These are phyloP conservation scores for Bipolaris victoriae DNA, from an alignment of 2,329 filamentous ascomycete genomes.

Conservation along the genomic window DNA sequence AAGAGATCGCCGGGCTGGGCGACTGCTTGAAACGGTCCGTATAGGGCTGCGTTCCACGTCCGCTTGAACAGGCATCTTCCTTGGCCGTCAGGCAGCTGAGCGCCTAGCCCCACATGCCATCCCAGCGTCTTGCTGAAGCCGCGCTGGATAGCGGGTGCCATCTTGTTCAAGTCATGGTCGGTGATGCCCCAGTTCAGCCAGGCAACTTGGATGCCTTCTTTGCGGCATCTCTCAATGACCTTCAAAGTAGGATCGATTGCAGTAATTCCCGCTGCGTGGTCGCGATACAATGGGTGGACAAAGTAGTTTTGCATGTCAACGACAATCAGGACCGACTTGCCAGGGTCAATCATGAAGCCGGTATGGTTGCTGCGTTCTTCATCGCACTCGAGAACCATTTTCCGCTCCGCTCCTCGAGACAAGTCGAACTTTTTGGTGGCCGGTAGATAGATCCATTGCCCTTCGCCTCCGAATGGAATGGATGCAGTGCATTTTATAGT, in stretches of 20 bases:
- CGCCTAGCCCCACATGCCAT: conserved; percentile 52
- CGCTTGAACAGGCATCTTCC: conserved; percentile 52
- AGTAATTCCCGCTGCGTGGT: conserved; percentile 38
- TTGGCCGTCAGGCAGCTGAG: conserved; percentile 45
- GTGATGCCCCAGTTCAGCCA: conserved; percentile 54
- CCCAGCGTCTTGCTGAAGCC: conserved; percentile 52
- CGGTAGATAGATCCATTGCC: conserved; percentile 51
- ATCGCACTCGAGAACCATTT: conserved; percentile 50
- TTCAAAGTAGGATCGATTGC: conserved; percentile 47
- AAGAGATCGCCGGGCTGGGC: conserved; percentile 50
- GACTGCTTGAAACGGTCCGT: conserved; percentile 48
- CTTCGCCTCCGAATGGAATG: conserved; percentile 51
- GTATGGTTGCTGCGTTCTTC: conserved; percentile 48
- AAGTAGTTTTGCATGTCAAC: conserved; percentile 56
- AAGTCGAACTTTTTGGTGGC: conserved; percentile 52
- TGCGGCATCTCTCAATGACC: conserved; percentile 50
- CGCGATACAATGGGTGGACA: conserved; percentile 40
- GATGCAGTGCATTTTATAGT: conserved; percentile 48
- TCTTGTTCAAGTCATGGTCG: conserved; percentile 46
- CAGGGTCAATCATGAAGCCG: conserved; percentile 51
- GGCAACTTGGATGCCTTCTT: conserved; percentile 49
- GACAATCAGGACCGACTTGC: conserved; percentile 48
- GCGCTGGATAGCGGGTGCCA: conserved; percentile 52
- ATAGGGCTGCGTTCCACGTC: conserved; percentile 53
- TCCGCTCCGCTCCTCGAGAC: conserved; percentile 45